These are phyloP conservation scores for Parachaetomium inaequale DNA, from an alignment of 495 filamentous ascomycete genomes.

Conservation along the genomic window DNA sequence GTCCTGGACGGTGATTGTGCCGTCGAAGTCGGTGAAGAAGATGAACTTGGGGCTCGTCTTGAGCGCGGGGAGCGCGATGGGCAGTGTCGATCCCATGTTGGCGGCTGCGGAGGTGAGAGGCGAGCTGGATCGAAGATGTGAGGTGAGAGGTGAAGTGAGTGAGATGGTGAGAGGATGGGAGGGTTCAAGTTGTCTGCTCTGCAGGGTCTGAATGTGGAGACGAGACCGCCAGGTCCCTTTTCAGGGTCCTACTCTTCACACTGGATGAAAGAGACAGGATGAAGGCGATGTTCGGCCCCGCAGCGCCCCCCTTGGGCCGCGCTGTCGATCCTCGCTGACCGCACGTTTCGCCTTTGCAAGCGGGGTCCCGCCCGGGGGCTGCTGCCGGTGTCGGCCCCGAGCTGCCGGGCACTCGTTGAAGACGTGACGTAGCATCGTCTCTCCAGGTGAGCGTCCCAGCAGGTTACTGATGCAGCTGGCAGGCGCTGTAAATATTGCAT, in stretches of 20 bases:
- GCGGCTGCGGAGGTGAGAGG: not conserved
- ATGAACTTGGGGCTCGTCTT: slow-evolving; percentile 73
- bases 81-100: slow-evolving; percentile 30
- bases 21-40: slow-evolving; percentile 98
- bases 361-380: not conserved
- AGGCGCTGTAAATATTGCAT: too few relatives aligned
- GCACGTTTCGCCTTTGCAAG: not conserved
- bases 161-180: not conserved
- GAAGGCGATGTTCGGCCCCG: not conserved
- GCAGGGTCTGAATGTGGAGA: not conserved
- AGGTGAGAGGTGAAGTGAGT: not conserved
- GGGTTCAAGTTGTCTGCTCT: not conserved
- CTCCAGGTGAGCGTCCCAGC: too few relatives aligned
- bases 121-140: too few relatives aligned
- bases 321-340: slow-evolving; percentile 5
- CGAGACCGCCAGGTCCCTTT: not conserved
- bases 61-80: slow-evolving; percentile 48
- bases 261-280: not conserved
- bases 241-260: not conserved
- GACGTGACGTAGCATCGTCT: not conserved
- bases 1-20: slow-evolving; percentile 86
- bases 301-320: not conserved
- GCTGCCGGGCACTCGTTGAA: not conserved
- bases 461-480: too few relatives aligned
- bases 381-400: slow-evolving; percentile 8